Conservation (phyloP, 306 rosid genomes). For the Malus fusca region DNA sequence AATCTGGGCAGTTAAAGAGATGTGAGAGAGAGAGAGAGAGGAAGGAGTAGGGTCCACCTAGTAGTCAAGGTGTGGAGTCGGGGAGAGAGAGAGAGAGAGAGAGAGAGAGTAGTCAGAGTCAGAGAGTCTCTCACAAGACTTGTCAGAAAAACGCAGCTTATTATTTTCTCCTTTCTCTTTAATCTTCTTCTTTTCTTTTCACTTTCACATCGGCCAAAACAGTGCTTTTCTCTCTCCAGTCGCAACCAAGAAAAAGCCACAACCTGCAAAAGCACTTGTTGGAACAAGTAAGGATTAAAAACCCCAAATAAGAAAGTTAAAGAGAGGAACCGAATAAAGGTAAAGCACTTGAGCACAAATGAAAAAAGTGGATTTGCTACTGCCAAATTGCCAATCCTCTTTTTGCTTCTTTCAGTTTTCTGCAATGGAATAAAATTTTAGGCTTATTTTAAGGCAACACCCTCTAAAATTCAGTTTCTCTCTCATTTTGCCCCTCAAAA, state of each 20-base stretch:
- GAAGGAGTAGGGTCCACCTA: not conserved
- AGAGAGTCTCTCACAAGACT: not conserved
- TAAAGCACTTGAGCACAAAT: conserved; percentile 5
- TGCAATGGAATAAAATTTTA: not conserved
- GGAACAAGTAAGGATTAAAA: not conserved
- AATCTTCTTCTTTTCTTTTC: not conserved
- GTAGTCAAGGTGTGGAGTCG: not conserved
- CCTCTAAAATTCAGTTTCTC: no score
- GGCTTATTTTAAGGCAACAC: no score
- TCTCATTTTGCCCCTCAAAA: no score
- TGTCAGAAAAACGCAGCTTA: conserved; percentile 1
- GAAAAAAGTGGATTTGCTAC: not conserved
- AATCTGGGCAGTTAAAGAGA: conserved; percentile 7
- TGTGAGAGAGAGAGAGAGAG: not conserved
- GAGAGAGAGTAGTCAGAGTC: not conserved
- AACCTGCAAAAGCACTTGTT: not conserved
- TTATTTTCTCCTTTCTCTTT: not conserved
- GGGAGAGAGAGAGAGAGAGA: not conserved
- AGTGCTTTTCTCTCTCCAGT: conserved; percentile 23
- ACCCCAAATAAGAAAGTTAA: not conserved
- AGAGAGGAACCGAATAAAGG: conserved; percentile 8
- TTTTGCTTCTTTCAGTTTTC: not conserved
- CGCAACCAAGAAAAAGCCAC: conserved; percentile 6
- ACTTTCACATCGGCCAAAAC: conserved; percentile 22
- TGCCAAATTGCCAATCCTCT: not conserved